Base-by-base conservation (phyloP, 805 yeast species). In the Wickerhamiella alocasiicola region DNA sequence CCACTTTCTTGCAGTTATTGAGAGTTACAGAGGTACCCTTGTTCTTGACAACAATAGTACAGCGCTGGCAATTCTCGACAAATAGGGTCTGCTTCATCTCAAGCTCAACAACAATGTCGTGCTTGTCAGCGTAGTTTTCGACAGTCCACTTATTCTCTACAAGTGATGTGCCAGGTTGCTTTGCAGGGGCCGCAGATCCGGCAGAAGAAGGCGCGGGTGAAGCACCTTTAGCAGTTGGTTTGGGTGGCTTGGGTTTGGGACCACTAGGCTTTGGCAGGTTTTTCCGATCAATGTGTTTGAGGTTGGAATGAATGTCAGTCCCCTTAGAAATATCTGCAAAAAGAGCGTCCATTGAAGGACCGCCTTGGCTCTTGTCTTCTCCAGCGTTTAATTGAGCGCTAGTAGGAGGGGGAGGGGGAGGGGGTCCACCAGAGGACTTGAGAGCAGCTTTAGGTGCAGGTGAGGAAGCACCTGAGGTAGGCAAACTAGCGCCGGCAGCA, bases 281-380 rank as follows among this genome's bases (percentile, higher is more conserved):
- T 85, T 82, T 83, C 62, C 85, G 82, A 51, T 87, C 96, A 29
- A 88, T 96, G 59, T 88, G 88, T 58, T 80, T 84, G 50, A 91
- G 72, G 11, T 85, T 82, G 26, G 85, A 67, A 1, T 97, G 87
- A 53, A 91, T 79, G 34, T 63, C 65, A 49, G 77, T 81, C 45
- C 99, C 99, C 64, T 78, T 71, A 63, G 78, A 85, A 49, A 91
- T 67, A 49, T 81, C 93, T n/a, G 82, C 78, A 60, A 91, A 91
- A 11, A 91, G 95, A 2, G 97, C 97, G 50, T 68, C 70, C 65
- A 88, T 73, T 31, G 94, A 91, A 32, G 66, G 65, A 17, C 52
- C 50, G 7, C 51, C 39, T 13, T 43, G 35, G 12, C 41, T 36
- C 2, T 55, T 41, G 46, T 56, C 42, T 44, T 57, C 40, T 12